Evolutionary conservation across 352 stramenopile species (phyloP), one percentile per base, ranked within the genome.

Genomic region (Thalassiosira livingstoniorum): DNA sequence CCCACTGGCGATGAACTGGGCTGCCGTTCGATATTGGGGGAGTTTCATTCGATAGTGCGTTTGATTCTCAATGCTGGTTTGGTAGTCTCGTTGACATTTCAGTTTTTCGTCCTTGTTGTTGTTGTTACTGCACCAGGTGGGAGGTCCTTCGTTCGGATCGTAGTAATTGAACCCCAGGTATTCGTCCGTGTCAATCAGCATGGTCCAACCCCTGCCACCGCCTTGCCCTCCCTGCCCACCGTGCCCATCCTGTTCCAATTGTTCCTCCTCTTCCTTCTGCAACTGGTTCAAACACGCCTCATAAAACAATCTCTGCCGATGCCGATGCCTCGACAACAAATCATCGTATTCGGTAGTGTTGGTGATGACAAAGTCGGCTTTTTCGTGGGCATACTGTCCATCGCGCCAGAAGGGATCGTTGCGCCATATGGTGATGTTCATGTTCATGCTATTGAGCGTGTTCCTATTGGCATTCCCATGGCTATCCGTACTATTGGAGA

Each of bases 141-240:
- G 10, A 51, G 10, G 10, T 10, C 10, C 47, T 21, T 75, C 66
- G 4, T 39, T 0, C 1, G 47, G 66, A 75, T n/a, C 29, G 25
- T 18, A 10, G 42, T 51, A 18, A 60, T 78, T 78, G 37, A 91
- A 21, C 55, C 21, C 57, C 4, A 91, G 51, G 53, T 85, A 91
- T 82, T 91, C 86, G 70, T 91, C 86, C 1, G 78, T 73, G 80
- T 91, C 86, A 60, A 86, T 80, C 47, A 91, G 57, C 3, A 80
- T 47, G 2, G 84, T 63, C 70, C 71, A 91, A n/a, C n/a, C n/a
- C n/a, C n/a, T n/a, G n/a, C n/a, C n/a, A n/a, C n/a, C n/a, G n/a
- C n/a, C n/a, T n/a, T n/a, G n/a, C n/a, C n/a, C n/a, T n/a, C n/a
- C n/a, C n/a, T n/a, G n/a, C n/a, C n/a, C n/a, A n/a, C n/a, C n/a